These are phyloP conservation scores for Diaporthe longicolla DNA, from an alignment of 2,329 filamentous ascomycete genomes.

Conservation along the genomic window DNA sequence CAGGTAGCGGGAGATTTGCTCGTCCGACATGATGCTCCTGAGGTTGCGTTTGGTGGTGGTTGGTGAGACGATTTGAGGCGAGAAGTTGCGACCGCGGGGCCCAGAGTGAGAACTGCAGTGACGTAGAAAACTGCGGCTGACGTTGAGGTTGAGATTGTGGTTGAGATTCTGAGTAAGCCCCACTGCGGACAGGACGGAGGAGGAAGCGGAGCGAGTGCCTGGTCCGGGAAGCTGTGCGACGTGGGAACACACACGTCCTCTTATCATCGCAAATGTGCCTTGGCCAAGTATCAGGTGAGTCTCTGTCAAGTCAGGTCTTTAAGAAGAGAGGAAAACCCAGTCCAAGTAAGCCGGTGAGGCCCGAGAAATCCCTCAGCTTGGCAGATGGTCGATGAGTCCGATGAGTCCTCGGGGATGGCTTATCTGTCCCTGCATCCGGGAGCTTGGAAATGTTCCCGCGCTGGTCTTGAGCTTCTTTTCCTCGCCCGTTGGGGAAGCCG, in stretches of 20 bases:
- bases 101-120: slow-evolving; percentile 25
- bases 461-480: background rate
- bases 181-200: background rate
- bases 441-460: slow-evolving; percentile 19
- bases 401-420: slow-evolving; percentile 3
- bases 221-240: slow-evolving; percentile 27
- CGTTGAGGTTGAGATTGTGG: background rate
- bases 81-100: slow-evolving; percentile 36
- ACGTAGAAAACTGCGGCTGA: slow-evolving; percentile 5
- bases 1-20: slow-evolving; percentile 68
- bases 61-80: background rate
- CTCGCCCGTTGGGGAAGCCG: slow-evolving; percentile 14
- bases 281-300: background rate
- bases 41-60: slow-evolving; percentile 3
- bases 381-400: background rate
- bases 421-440: slow-evolving; percentile 21
- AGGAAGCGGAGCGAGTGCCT: slow-evolving; percentile 22
- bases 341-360: background rate
- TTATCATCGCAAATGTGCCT: slow-evolving; percentile 39
- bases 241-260: slow-evolving; percentile 37
- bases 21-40: slow-evolving; percentile 47
- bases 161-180: slow-evolving; percentile 23
- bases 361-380: slow-evolving; percentile 31
- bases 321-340: background rate
- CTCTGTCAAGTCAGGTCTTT: slow-evolving; percentile 10